These are phyloP conservation scores for Oldenlandia corymbosa DNA, from an alignment of 257 asterid genomes.

Conservation along the genomic window DNA sequence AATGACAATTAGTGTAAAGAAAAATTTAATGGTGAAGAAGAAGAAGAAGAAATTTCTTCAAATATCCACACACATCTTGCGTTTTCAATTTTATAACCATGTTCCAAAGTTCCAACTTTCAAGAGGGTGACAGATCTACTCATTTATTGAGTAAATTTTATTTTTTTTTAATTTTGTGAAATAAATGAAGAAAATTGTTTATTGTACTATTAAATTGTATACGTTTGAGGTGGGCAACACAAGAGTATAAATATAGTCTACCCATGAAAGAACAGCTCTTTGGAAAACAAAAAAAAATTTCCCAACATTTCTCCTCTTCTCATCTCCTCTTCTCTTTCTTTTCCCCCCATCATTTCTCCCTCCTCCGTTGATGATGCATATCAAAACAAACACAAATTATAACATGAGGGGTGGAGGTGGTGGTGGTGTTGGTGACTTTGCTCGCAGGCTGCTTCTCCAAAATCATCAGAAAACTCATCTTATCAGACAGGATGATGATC, in stretches of 20 bases:
- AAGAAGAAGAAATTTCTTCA: neutral
- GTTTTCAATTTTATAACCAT: slow-evolving; percentile 6
- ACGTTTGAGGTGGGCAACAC: slow-evolving; percentile 16
- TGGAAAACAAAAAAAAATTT: neutral
- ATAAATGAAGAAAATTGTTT: neutral
- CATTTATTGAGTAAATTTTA: too few relatives aligned
- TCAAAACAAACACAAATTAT: too few relatives aligned
- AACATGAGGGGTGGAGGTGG: slow-evolving; percentile 10
- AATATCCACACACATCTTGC: neutral
- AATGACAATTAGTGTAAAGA: too few relatives aligned
- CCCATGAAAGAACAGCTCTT: neutral
- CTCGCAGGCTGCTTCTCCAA: slow-evolving; percentile 4
- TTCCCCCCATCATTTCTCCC: neutral
- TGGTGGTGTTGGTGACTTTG: slow-evolving; percentile 1
- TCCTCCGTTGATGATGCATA: too few relatives aligned
- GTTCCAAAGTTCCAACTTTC: too few relatives aligned
- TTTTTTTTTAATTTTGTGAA: too few relatives aligned
- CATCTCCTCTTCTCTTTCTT: slow-evolving; percentile 1
- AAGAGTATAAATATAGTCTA: neutral
- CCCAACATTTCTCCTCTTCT: slow-evolving; percentile 3
- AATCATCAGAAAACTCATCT: slow-evolving; percentile 9
- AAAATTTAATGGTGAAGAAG: too few relatives aligned
- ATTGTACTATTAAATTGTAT: neutral
- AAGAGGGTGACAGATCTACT: neutral
- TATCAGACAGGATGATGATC: slow-evolving; percentile 3